Evolutionary conservation across 2,329 filamentous ascomycete genomes (phyloP), one percentile per base, ranked within the genome.

Genomic region (Pyrenophora tritici-repentis): DNA sequence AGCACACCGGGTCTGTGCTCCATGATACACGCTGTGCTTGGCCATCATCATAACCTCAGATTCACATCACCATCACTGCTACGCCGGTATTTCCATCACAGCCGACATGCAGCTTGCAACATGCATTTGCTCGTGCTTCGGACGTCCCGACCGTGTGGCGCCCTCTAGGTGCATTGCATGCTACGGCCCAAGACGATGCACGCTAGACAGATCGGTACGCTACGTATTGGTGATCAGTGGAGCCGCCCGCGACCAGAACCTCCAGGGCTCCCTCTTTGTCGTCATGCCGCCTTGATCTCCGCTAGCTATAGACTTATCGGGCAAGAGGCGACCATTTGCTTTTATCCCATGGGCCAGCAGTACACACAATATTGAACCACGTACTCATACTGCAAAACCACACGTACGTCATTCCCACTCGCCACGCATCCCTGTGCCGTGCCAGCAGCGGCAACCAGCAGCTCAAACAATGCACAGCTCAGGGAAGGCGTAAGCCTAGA

Each of bases 241-340:
- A 62, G 52, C 54, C 53, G 41, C 40, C 55, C 39, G 47, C 48
- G 26, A 50, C 42, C 33, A 48, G 18, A 29, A 29, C 10, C 26
- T 29, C 24, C 7, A 31, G 24, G 24, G 16, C 26, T 42, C 49
- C 55, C 42, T 54, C 50, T 41, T 55, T 55, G 53, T 66, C 63
- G 63, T 65, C 63, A 66, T 65, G 47, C 51, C 56, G 51, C 41
- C 36, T 31, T 41, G 42, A 42, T 56, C 55, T 48, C 50, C 56
- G 45, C 49, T 35, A 43, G 42, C 10, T 32, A 53, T 46, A 46
- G 47, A 24, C 40, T 39, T 20, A 37, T 34, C 34, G 34, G 39
- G 38, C 34, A 31, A 34, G 38, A 22, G 18, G 9, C 20, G 29
- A 16, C 22, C 8, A 29, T 38, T 34, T 47, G 44, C 42, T 35